Base-by-base conservation (phyloP, 108 stramenopile genomes). In the Conticribra weissflogii region DNA sequence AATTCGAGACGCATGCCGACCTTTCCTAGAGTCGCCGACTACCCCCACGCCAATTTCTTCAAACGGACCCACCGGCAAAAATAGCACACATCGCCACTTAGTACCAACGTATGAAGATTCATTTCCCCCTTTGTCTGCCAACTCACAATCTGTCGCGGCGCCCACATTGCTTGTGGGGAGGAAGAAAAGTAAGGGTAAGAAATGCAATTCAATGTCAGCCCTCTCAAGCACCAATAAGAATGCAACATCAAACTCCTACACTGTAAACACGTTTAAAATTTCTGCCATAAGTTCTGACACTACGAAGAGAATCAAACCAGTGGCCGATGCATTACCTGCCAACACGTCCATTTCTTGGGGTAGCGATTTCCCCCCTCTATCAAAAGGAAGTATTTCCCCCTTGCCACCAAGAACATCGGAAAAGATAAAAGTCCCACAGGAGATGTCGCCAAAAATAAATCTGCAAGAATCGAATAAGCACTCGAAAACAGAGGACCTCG, bases 1-100 rank as follows among this genome's bases (percentile, higher is more conserved):
- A 8, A 85, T 94, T 56, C 85, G 90, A 30, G 88, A 88, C 78
- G 92, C 88, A 4, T 91, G 88, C 66, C 85, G 83, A 36, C 69
- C 60, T 3, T 81, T 79, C 63, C 68, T 91, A 21, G 88, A 84
- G 63, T 48, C 49, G 22, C 23, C 65, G 56, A 16, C 60, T 45
- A 17, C 48, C 14, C 22, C 27, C 3, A 16, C 57, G 41, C 18
- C 59, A 34, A 30, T n/a, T 30, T 32, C 31, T 30, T 23, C 56
- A 18, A 54, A 14, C 36, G 21, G 59, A 36, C 1, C 18, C 62
- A 46, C 48, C 19, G 1, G 24, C 41, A 14, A 46, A 54, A 3
- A 15, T 15, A 0, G 14, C 33, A 9, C 18, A 29, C 18, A 50
- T 27, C 29, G 50, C 53, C 18, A 54, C 8, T 49, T 49, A 21